Evolutionary conservation across 768 basidiomycete species (phyloP), one percentile per base, ranked within the genome.

Genomic region (Naganishia friedmannii): DNA sequence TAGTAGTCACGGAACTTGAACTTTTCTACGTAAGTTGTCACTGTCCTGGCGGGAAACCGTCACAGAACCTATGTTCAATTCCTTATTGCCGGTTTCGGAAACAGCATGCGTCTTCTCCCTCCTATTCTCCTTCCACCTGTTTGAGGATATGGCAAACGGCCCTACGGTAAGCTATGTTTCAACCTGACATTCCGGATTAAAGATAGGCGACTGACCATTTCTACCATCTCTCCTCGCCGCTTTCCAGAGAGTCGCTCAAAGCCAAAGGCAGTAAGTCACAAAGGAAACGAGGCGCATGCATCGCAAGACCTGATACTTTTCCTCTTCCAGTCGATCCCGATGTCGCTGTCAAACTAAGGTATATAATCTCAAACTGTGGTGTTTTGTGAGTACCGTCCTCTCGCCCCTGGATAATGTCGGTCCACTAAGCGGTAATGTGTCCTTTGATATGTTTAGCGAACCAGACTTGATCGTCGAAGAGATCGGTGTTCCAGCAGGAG

Each of bases 1-100:
- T 80, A 31, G 73, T 79, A 5, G 51, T 79, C 6, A 75, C 75
- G 3, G 79, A 80, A 63, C 48, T 66, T n/a, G 77, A 79, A 46
- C 55, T 73, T 0, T 67, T 58, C 21, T 77, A 72, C 60, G 79
- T 80, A 28, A 70, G 77, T 76, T 17, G 19, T 15, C 28, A 10
- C 46, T n/a, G 21, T n/a, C n/a, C n/a, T n/a, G n/a, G n/a, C n/a
- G n/a, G n/a, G 15, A 37, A 15, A 39, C 1, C 23, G 5, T 60
- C 29, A 9, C 57, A 32, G 21, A 37, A 10, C 9, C 17, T 28
- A 17, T 45, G 15, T 12, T 51, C 48, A 5, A 42, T 7, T 39
- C 1, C 29, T 63, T 7, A 42, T 21, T 7, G 17, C 19, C 29
- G 29, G 28, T 46, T n/a, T n/a, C n/a, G 19, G 3, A 17, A 10